phyloP scores from a whole-genome alignment of 352 stramenopile genomes.

The Nothophytophthora sp. region DNA sequence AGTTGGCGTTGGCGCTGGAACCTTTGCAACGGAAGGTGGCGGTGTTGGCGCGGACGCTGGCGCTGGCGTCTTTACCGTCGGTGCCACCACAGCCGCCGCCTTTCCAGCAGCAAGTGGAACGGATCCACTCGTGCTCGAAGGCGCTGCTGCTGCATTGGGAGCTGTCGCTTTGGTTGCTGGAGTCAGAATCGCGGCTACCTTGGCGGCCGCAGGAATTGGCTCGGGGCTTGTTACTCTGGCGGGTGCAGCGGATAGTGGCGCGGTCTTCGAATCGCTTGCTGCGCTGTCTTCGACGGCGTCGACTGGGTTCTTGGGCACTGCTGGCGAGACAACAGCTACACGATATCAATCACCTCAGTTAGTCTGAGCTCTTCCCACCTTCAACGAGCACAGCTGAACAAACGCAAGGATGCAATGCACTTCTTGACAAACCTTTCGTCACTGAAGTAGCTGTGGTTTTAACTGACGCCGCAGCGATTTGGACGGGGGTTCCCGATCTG shows the following conservation, averaged over 20 bases:
- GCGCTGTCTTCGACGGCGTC: not conserved
- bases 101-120: not conserved
- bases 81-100: not conserved
- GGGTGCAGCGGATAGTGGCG: not conserved
- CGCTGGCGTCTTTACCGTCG: not conserved
- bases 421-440: constrained; percentile 10
- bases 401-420: not conserved
- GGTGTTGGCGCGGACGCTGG: not conserved
- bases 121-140: not conserved
- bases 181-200: not conserved
- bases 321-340: not conserved
- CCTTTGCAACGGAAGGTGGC: not conserved
- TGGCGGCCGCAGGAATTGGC: constrained; percentile 1
- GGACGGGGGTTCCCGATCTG: constrained; percentile 7
- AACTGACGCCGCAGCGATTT: not conserved
- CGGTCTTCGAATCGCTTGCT: constrained; percentile 1
- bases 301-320: not conserved
- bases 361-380: too few species aligned
- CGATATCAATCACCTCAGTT: not conserved
- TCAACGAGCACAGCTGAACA: too few species aligned
- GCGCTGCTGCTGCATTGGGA: not conserved
- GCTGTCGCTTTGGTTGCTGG: not conserved
- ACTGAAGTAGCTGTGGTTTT: constrained; percentile 1
- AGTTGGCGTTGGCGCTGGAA: not conserved
- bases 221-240: not conserved